A percentile compares a stretch with the other conserved stretches of the same genome.
phyloP scores from a whole-genome alignment of 306 rosid genomes.

The Ochetophila trinervis region DNA sequence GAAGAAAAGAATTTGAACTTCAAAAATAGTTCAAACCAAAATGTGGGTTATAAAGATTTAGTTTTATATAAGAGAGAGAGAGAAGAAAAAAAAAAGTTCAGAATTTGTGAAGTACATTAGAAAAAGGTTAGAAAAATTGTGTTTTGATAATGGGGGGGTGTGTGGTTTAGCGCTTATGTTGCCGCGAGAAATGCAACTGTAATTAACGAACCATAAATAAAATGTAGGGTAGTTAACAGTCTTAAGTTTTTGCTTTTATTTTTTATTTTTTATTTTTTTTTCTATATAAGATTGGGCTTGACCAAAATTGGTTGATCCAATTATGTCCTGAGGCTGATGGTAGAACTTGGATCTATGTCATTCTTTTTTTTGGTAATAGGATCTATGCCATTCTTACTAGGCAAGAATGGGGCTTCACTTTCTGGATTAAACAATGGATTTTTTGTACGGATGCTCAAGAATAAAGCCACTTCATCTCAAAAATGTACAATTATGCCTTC shows the following conservation, averaged over 20 bases:
- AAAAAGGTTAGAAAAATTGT: not conserved
- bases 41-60: not conserved
- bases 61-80: slow-evolving; percentile 5
- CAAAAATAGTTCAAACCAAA: not conserved
- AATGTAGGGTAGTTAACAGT: slow-evolving; percentile 8
- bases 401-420: too few relatives aligned
- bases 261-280: not conserved
- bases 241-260: not conserved
- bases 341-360: too few relatives aligned
- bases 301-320: too few relatives aligned
- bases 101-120: slow-evolving; percentile 2
- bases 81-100: too few relatives aligned
- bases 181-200: slow-evolving; percentile 9
- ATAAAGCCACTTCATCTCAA: too few relatives aligned
- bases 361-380: too few relatives aligned
- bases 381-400: too few relatives aligned
- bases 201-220: not conserved
- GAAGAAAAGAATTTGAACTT: not conserved
- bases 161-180: slow-evolving; percentile 11
- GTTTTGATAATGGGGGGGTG: not conserved
- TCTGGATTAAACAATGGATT: too few relatives aligned
- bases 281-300: too few relatives aligned
- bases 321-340: too few relatives aligned
- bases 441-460: too few relatives aligned
- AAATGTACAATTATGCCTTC: too few relatives aligned